A percentile compares a stretch with the other conserved stretches of the same genome.
These are phyloP conservation scores for Russula foetens DNA, from an alignment of 768 basidiomycete genomes.

Conservation along the genomic window DNA sequence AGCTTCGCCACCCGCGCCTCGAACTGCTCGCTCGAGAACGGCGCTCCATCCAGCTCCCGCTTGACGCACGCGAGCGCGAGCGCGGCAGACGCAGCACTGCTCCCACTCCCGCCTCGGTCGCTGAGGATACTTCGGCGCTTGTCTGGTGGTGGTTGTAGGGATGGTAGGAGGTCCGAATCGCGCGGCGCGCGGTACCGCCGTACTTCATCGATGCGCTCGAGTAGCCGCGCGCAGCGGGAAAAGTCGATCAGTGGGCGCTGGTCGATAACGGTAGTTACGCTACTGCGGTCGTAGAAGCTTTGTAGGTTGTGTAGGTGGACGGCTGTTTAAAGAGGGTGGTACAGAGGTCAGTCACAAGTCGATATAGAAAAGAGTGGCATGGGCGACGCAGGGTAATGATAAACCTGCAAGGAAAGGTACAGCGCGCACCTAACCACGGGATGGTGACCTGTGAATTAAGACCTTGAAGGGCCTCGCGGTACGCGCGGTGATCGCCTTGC, in stretches of 20 bases:
- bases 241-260: slow-evolving; percentile 37
- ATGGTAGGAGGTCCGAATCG: slow-evolving; percentile 23
- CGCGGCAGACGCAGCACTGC: slow-evolving; percentile 7
- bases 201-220: slow-evolving; percentile 30
- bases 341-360: neutral
- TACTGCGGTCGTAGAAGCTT: neutral
- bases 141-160: neutral
- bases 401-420: neutral
- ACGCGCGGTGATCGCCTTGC: slow-evolving; percentile 30
- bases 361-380: no score
- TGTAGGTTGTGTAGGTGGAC: slow-evolving; percentile 25
- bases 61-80: slow-evolving; percentile 37
- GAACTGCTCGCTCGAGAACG: slow-evolving; percentile 28
- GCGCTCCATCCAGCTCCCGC: slow-evolving; percentile 30
- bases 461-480: slow-evolving; percentile 30
- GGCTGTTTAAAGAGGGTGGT: slow-evolving; percentile 23
- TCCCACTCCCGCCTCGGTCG: slow-evolving; percentile 18
- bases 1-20: slow-evolving; percentile 27
- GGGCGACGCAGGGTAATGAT: no score
- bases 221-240: slow-evolving; percentile 32
- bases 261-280: slow-evolving; percentile 14
- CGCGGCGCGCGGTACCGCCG: slow-evolving; percentile 27
- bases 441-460: slow-evolving; percentile 24
- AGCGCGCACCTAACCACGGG: slow-evolving; percentile 33
- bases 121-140: no score